Base-by-base conservation (phyloP, 768 basidiomycete genomes). In the Myochromella boudieri region DNA sequence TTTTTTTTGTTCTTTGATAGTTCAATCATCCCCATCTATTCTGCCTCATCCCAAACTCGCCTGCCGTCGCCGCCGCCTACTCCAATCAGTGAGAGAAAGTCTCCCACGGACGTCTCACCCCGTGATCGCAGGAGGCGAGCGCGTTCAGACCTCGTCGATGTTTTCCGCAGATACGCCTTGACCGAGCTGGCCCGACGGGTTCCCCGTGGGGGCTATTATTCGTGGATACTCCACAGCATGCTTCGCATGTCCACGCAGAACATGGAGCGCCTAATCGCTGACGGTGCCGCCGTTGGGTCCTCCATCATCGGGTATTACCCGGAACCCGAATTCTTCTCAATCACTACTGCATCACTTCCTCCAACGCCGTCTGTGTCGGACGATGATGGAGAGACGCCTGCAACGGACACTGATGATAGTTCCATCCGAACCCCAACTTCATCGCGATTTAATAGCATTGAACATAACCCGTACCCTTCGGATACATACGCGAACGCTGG, bases 81-180 rank as follows among this genome's bases (percentile, higher is more conserved):
- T 4, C 60, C 60, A 39, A 49, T 55, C 37, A 55, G 59, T 28
- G 49, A 62, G 54, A 58, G 53, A 21, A 37, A 63, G 39, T 54
- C 63, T 24, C 49, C 58, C 15, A 58, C 65, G 50, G 48, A 62
- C 6, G 53, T 59, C 34, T 49, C 67, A 51, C 60, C 76, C 15
- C 71, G 72, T n/a, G 60, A 60, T 42, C 73, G 84, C 31, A 78
- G 85, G 14, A 68, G 73, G 27, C 74, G 78, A 36, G 87, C 87
- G 4, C 82, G 86, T 24, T 83, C 85, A 15, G 70, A 74, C 3
- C 74, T 89, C 11, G 72, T 88, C 6, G 85, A 91, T 54, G 71
- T 78, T 3, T 88, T 81, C 58, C 79, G 86, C 26, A 73, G 72
- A 18, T 77, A 81, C 55, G 75, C 86, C 20, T 52, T 85, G n/a